A percentile compares a stretch with the other conserved stretches of the same genome.
Conservation (phyloP, 2,329 filamentous ascomycete genomes). For the Phaeoacremonium minimum region DNA sequence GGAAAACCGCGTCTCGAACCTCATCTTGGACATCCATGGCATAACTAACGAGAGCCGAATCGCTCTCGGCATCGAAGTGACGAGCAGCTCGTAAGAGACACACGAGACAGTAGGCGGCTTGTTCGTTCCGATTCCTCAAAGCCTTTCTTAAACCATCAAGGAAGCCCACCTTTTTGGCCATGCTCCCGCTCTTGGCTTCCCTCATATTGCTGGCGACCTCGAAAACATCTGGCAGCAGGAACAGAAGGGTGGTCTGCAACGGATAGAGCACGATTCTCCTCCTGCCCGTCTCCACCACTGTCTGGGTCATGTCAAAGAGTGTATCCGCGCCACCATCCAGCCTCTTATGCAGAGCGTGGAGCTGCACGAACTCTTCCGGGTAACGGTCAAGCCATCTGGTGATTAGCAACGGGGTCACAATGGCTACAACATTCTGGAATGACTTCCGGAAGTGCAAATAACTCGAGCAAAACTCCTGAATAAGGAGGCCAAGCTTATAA, state of each 20-base stretch:
- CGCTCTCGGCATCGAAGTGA: slow-evolving; percentile 59
- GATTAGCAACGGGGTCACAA: slow-evolving; percentile 59
- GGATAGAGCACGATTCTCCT: slow-evolving; percentile 55
- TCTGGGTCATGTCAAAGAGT: slow-evolving; percentile 65
- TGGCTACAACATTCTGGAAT: slow-evolving; percentile 60
- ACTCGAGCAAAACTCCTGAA: slow-evolving; percentile 63
- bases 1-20: slow-evolving; percentile 61
- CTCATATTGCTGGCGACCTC: slow-evolving; percentile 65
- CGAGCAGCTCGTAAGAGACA: slow-evolving; percentile 58
- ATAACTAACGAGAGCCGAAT: slow-evolving; percentile 61
- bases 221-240: slow-evolving; percentile 65
- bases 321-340: slow-evolving; percentile 64
- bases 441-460: slow-evolving; percentile 62
- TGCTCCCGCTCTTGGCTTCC: slow-evolving; percentile 56
- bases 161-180: slow-evolving; percentile 63
- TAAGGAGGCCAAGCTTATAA: slow-evolving; percentile 54
- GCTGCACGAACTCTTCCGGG: slow-evolving; percentile 59
- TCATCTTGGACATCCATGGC: slow-evolving; percentile 68
- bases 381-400: slow-evolving; percentile 62
- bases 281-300: slow-evolving; percentile 53
- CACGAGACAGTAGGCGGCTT: slow-evolving; percentile 63
- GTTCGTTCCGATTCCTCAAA: slow-evolving; percentile 60
- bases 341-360: slow-evolving; percentile 56
- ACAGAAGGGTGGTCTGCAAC: slow-evolving; percentile 57
- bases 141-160: slow-evolving; percentile 60